Conservation (phyloP, 2,329 filamentous ascomycete genomes). For the Incumbomyces lentus region DNA sequence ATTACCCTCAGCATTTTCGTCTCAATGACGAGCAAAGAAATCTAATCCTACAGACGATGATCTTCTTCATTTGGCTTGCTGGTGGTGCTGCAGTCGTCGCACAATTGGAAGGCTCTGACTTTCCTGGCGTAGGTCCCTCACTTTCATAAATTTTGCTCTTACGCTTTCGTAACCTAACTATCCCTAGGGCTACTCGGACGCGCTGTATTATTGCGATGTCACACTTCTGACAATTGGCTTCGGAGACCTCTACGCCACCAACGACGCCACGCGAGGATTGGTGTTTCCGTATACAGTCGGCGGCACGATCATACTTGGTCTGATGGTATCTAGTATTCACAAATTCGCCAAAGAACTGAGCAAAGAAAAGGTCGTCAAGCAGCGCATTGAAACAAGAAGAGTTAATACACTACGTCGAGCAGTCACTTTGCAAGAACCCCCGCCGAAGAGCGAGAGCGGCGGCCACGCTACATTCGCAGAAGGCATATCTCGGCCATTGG, state of each 20-base stretch:
- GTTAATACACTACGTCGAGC: conserved; percentile 45
- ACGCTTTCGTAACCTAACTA: not conserved
- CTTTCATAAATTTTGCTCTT: too few species aligned
- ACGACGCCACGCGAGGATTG: conserved; percentile 53
- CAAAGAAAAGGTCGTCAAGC: conserved; percentile 51
- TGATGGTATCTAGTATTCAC: conserved; percentile 71
- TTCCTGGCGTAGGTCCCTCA: conserved; percentile 19
- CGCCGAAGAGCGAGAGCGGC: not conserved
- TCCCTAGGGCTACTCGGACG: conserved; percentile 53
- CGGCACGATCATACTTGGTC: conserved; percentile 73
- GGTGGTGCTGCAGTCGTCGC: conserved; percentile 68
- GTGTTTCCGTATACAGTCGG: conserved; percentile 75
- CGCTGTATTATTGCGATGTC: conserved; percentile 69
- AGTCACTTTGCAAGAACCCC: conserved; percentile 29
- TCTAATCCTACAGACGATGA: conserved; percentile 80
- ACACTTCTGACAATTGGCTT: conserved; percentile 53
- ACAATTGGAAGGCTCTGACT: conserved; percentile 43
- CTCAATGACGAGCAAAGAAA: conserved; percentile 74
- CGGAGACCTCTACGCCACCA: conserved; percentile 50
- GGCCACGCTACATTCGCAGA: not conserved
- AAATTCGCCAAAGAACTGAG: conserved; percentile 52
- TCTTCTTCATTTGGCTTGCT: conserved; percentile 71
- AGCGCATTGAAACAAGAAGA: conserved; percentile 47
- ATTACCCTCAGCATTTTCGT: conserved; percentile 68
- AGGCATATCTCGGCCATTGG: conserved; percentile 15